Conservation (phyloP, 768 basidiomycete genomes). For the Phaeotremella skinneri region DNA sequence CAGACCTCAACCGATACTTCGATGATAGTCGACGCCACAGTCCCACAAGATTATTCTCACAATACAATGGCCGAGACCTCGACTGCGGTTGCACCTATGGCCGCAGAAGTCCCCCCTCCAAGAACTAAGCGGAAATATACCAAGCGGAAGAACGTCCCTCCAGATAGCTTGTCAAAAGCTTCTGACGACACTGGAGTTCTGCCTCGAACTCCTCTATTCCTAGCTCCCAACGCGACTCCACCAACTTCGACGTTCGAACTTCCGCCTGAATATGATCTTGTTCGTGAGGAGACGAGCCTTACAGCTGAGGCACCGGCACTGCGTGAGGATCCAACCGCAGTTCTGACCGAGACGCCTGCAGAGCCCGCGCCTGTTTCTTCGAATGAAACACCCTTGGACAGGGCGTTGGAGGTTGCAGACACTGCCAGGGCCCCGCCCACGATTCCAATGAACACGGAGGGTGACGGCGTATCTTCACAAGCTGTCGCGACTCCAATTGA, state of each 20-base stretch:
- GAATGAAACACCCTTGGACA: not conserved
- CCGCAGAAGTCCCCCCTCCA: not conserved
- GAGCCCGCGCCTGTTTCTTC: not conserved
- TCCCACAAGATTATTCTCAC: too few species aligned
- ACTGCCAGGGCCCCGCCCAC: not conserved
- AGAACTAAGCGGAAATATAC: not conserved
- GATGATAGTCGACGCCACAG: too few species aligned
- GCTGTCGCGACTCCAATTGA: not conserved
- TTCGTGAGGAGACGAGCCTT: slow-evolving; percentile 56
- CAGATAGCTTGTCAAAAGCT: not conserved
- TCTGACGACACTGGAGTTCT: not conserved
- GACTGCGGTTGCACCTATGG: not conserved
- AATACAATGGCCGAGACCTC: too few species aligned
- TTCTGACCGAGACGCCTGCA: not conserved
- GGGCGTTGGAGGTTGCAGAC: not conserved
- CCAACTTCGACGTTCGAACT: slow-evolving; percentile 1
- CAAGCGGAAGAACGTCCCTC: not conserved
- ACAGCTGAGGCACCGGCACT: too few species aligned
- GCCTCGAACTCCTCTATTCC: not conserved
- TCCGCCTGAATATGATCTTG: slow-evolving; percentile 1
- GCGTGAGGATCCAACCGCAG: not conserved
- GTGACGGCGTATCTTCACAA: slow-evolving; percentile 1
- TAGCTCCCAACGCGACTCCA: not conserved
- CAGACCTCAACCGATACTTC: too few species aligned
- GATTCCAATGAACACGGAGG: too few species aligned